phyloP scores from a whole-genome alignment of 108 stramenopile species.

The Aurantiochytrium sp. region DNA sequence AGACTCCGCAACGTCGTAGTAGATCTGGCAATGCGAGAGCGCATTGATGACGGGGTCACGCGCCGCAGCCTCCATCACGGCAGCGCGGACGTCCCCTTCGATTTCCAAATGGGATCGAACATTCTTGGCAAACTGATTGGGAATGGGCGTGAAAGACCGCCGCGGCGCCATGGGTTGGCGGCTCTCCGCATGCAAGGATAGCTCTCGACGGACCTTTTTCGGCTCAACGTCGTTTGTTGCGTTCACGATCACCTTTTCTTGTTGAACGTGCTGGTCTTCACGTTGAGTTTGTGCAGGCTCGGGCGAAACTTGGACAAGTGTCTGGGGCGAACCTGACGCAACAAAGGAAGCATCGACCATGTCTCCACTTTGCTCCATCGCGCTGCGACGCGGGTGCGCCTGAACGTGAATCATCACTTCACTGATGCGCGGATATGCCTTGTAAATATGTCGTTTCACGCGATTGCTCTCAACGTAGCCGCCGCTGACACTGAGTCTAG shows the following conservation, averaged over 20 bases:
- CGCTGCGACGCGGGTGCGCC: not conserved
- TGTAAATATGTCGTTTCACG: not conserved
- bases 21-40: not conserved
- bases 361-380: not conserved
- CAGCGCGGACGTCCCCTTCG: not conserved
- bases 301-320: no score
- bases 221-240: no score
- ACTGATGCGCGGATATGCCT: not conserved
- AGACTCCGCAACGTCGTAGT: not conserved
- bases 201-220: not conserved
- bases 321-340: no score
- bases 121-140: not conserved
- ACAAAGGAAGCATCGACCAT: not conserved
- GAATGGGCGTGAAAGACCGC: not conserved
- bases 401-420: slow-evolving; percentile 1
- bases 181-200: not conserved
- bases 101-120: not conserved
- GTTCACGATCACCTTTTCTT: no score
- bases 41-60: not conserved
- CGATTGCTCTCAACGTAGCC: slow-evolving; percentile 1
- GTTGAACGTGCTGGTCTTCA: no score
- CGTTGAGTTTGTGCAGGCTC: no score
- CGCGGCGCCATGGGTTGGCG: not conserved
- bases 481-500: not conserved
- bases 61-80: not conserved